Conservation (phyloP, 371 early-diverging fungal genomes). For the Mucor mucedo region DNA sequence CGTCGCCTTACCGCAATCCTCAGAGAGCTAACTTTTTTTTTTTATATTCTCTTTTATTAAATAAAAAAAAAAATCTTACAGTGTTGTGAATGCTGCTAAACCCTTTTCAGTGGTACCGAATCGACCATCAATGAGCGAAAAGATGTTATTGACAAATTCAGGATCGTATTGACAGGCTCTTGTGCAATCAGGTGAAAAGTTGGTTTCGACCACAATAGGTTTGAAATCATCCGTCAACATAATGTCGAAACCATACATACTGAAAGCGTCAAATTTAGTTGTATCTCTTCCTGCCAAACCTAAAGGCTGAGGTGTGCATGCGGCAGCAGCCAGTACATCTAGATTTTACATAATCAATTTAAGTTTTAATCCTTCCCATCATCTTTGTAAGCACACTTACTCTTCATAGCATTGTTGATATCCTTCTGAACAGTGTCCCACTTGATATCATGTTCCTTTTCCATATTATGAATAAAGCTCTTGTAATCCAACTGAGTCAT, state of each 20-base stretch:
- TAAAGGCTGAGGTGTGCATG: slow-evolving; percentile 51
- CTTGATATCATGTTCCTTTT: slow-evolving; percentile 56
- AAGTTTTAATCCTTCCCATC: neutral
- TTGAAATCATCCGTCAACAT: slow-evolving; percentile 58
- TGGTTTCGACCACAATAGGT: slow-evolving; percentile 59
- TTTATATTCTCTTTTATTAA: neutral
- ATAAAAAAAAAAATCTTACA: slow-evolving; percentile 27
- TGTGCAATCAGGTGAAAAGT: slow-evolving; percentile 63
- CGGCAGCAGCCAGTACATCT: slow-evolving; percentile 58
- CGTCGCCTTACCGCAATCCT: no score
- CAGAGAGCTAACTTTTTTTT: no score
- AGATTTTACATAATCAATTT: neutral
- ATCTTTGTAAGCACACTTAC: slow-evolving; percentile 19
- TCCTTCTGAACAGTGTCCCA: slow-evolving; percentile 56
- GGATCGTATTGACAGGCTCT: slow-evolving; percentile 64
- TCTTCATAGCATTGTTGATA: slow-evolving; percentile 56
- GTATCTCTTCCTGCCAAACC: slow-evolving; percentile 39
- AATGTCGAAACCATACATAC: slow-evolving; percentile 62
- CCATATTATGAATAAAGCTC: slow-evolving; percentile 63
- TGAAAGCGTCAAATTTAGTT: slow-evolving; percentile 48
- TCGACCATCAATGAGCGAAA: slow-evolving; percentile 53
- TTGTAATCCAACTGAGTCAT: slow-evolving; percentile 63
- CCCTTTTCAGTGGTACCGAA: slow-evolving; percentile 53
- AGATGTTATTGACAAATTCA: slow-evolving; percentile 61
- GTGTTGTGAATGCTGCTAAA: slow-evolving; percentile 51